These are phyloP conservation scores for Aspergillus pseudoviridinutans DNA, from an alignment of 2,329 filamentous ascomycete species.

Conservation along the genomic window DNA sequence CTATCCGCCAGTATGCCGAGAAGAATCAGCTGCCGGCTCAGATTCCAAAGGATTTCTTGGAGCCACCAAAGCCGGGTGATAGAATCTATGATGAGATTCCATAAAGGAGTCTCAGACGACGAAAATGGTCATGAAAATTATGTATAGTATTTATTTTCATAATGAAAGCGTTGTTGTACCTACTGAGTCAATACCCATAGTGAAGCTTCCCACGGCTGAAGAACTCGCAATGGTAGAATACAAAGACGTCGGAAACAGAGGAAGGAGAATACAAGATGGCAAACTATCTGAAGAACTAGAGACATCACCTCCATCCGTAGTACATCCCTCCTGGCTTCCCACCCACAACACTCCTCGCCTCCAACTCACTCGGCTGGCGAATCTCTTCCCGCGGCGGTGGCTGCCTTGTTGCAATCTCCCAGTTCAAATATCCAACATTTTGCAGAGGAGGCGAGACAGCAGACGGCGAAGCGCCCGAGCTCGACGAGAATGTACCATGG, in stretches of 20 bases:
- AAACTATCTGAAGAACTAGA: background rate
- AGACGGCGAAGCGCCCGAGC: background rate
- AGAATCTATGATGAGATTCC: conserved; percentile 21
- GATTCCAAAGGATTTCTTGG: conserved; percentile 41
- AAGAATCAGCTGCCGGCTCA: conserved; percentile 47
- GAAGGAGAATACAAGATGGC: background rate
- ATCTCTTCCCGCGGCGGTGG: background rate
- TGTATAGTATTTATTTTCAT: background rate
- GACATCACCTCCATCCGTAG: background rate
- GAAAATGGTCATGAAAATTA: no score
- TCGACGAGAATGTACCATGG: background rate
- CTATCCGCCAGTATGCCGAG: conserved; percentile 52
- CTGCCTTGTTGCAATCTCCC: conserved; percentile 9
- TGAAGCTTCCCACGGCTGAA: no score
- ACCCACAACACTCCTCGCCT: conserved; percentile 3
- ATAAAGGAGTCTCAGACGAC: conserved; percentile 1
- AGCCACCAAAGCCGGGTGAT: conserved; percentile 30
- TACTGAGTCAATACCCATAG: no score
- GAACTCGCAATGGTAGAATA: background rate
- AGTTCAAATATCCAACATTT: conserved; percentile 11
- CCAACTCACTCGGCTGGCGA: conserved; percentile 15
- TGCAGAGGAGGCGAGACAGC: background rate
- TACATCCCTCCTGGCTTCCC: background rate
- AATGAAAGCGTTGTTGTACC: background rate
- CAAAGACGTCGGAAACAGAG: background rate